Conservation (phyloP, 73 alveolate genomes). For the Paramecium bursaria region DNA sequence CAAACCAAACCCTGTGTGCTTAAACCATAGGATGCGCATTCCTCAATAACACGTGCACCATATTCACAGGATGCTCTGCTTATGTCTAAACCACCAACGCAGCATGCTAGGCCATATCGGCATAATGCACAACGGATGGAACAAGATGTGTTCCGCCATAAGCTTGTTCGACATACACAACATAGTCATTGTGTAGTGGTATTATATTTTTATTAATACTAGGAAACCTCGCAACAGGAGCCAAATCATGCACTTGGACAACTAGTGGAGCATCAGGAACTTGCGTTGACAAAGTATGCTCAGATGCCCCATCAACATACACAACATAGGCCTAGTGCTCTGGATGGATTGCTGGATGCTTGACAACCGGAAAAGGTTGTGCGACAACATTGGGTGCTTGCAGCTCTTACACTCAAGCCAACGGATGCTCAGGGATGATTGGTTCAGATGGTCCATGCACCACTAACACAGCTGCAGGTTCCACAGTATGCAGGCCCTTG, state of each 20-base stretch:
- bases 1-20: no score
- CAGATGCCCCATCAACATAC: constrained; percentile 6
- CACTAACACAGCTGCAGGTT: no score
- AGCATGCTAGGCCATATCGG: not conserved
- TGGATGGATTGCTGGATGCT: not conserved
- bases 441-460: no score
- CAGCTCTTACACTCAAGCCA: no score
- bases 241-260: no score
- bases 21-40: not conserved
- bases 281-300: constrained; percentile 18
- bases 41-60: not conserved
- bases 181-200: no score
- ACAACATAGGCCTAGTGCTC: constrained; percentile 1
- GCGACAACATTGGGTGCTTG: not conserved
- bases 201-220: no score
- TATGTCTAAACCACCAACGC: not conserved
- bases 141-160: constrained; percentile 1
- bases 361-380: constrained; percentile 2
- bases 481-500: no score
- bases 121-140: not conserved
- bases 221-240: no score
- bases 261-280: not conserved
- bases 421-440: no score
- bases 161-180: constrained; percentile 7
- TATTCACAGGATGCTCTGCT: constrained; percentile 30